Conservation (phyloP, 2,329 filamentous ascomycete genomes). For the Atkinsonella hypoxylon region DNA sequence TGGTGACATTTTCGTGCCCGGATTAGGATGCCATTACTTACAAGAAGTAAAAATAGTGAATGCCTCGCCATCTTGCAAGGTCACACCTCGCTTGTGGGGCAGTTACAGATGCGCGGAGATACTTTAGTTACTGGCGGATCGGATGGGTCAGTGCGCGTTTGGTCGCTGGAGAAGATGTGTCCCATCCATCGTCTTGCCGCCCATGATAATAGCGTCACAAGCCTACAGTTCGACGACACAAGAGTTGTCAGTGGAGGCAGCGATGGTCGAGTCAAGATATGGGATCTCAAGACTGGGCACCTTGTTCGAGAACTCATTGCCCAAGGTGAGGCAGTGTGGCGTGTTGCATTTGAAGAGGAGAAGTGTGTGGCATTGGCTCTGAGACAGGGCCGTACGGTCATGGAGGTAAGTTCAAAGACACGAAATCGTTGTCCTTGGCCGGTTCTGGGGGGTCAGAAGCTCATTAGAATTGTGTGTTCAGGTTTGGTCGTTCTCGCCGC, state of each 20-base stretch:
- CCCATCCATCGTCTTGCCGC: constrained; percentile 91
- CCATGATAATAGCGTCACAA: constrained; percentile 97
- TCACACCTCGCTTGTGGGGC: constrained; percentile 91
- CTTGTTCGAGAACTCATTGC: constrained; percentile 83
- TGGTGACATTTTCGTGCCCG: no score
- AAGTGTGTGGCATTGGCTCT: constrained; percentile 95
- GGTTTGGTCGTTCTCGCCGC: constrained; percentile 93
- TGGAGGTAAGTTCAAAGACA: constrained; percentile 62
- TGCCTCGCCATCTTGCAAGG: constrained; percentile 89
- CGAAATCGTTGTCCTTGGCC: not conserved
- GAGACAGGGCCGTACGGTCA: constrained; percentile 74
- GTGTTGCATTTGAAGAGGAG: constrained; percentile 95
- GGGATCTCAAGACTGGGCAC: constrained; percentile 87
- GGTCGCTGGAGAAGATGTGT: constrained; percentile 82
- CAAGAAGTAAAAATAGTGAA: constrained; percentile 32
- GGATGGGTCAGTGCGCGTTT: constrained; percentile 90
- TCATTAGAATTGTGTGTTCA: constrained; percentile 22
- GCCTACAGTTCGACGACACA: constrained; percentile 91
- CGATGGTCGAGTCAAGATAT: constrained; percentile 96
- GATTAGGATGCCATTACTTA: not conserved
- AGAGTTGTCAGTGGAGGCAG: constrained; percentile 92
- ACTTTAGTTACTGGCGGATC: constrained; percentile 93
- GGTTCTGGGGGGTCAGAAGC: not conserved
- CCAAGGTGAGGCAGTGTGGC: constrained; percentile 91
- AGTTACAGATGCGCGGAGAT: constrained; percentile 89